Evolutionary conservation across 192 early-diverging fungal genomes (phyloP).

Genomic region (Nowakowskiella sp.): DNA sequence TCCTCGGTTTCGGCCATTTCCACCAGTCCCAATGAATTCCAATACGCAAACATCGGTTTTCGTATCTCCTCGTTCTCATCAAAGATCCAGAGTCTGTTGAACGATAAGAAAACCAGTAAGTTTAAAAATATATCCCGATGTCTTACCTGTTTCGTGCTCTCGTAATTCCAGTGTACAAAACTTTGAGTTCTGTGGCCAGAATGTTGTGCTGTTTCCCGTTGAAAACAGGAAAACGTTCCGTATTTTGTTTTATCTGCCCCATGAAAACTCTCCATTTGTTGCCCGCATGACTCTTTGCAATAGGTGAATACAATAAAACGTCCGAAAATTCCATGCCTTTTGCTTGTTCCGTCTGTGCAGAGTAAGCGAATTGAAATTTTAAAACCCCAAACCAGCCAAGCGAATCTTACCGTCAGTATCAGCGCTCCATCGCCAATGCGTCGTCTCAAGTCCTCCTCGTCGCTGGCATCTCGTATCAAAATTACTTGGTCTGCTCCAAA

Average conservation of each 20-base stretch:
- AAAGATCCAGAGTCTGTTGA: background rate
- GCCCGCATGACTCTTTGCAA: background rate
- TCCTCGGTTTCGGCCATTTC: conserved; percentile 9
- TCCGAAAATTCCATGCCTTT: conserved; percentile 13
- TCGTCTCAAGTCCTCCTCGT: background rate
- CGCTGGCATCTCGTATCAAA: conserved; percentile 11
- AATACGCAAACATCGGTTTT: conserved; percentile 15
- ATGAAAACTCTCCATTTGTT: background rate
- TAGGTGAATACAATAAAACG: conserved; percentile 13
- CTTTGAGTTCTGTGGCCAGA: conserved; percentile 17
- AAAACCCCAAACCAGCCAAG: too few species aligned
- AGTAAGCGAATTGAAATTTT: too few species aligned
- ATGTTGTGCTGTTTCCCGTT: conserved; percentile 15
- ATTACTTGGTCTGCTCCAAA: conserved; percentile 23
- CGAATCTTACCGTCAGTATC: conserved; percentile 22
- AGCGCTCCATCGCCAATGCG: conserved; percentile 8
- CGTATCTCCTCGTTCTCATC: conserved; percentile 5
- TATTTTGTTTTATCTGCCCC: background rate
- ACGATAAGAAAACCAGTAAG: background rate
- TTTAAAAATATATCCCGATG: background rate
- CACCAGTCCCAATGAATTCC: conserved; percentile 6
- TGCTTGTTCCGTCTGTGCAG: conserved; percentile 18
- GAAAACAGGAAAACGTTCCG: conserved; percentile 1
- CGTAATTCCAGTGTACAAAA: conserved; percentile 17
- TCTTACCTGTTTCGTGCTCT: conserved; percentile 9